Evolutionary conservation across 345 rosid species (phyloP), one percentile per base, ranked within the genome.

Genomic region (Firmiana major): DNA sequence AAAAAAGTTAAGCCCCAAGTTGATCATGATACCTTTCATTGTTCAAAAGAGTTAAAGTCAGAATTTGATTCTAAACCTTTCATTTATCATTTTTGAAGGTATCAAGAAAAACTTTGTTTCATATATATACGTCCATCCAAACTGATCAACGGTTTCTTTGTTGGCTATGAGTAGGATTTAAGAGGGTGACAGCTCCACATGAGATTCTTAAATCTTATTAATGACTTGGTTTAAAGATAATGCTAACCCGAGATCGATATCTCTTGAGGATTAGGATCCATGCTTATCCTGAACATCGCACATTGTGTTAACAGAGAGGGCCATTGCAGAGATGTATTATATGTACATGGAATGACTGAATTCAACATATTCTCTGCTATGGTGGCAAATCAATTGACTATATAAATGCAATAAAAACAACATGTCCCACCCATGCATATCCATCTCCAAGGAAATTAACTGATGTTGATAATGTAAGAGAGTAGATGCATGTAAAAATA

Each of bases 91-190:
- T 38, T 38, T 38, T 2, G 40, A 3, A 38, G 5, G 40, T 38
- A 5, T 22, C 34, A 6, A 4, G 5, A 26, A 28, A 3, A 11
- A 26, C 7, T 24, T 59, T 59, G 36, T 59, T 21, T 21, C 5
- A 57, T 21, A 57, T 57, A 8, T 57, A 57, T 57, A 46, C 12
- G 31, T 57, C 4, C 31, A 57, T 57, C 24, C 3, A 36, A 63
- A 64, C 38, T 8, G 13, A 19, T 64, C 6, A 38, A 0, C 36
- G 17, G 31, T 67, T 63, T 81, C 71, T 21, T 68, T 17, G 66
- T 62, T 74, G 76, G 75, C 28, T 15, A 74, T 58, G 55, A 74
- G 54, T 68, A 77, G 68, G 76, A 74, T 69, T 36, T 9, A 26
- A 24, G 49, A 1, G 66, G 51, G 3, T 48, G 66, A 46, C 66